These are phyloP conservation scores for Sclerotinia trifoliorum DNA, from an alignment of 2,329 filamentous ascomycete genomes.

Conservation along the genomic window DNA sequence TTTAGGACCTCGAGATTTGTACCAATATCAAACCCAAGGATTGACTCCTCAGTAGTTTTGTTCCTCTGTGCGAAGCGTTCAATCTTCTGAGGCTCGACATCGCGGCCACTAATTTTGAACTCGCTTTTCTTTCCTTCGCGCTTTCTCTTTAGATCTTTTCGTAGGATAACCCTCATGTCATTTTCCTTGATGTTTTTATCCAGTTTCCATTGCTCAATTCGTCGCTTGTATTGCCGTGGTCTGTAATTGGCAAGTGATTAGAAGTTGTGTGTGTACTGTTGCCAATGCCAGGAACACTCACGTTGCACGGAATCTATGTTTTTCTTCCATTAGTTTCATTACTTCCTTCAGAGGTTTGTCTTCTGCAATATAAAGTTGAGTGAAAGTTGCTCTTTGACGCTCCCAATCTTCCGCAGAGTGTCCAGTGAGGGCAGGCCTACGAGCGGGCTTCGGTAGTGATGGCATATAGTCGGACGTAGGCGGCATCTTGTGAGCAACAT, in stretches of 20 bases:
- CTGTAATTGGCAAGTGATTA: not conserved
- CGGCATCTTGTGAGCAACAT: not conserved
- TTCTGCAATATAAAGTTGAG: not conserved
- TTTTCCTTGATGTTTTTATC: not conserved
- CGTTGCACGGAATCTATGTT: not conserved
- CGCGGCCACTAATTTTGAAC: not conserved
- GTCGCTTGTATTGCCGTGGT: not conserved
- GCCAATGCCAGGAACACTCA: not conserved
- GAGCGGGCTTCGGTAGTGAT: not conserved
- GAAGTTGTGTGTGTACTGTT: not conserved
- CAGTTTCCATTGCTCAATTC: not conserved
- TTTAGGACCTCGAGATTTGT: not conserved
- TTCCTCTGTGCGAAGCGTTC: constrained; percentile 6
- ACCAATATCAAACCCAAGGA: not conserved
- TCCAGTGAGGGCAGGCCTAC: not conserved
- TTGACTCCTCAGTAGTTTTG: not conserved
- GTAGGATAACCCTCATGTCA: not conserved
- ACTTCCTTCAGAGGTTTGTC: not conserved
- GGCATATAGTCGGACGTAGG: not conserved
- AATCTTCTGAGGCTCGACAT: not conserved
- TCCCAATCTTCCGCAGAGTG: not conserved
- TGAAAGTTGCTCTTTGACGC: not conserved
- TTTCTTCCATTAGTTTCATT: not conserved
- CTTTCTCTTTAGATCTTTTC: not conserved
- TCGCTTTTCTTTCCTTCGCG: not conserved